A percentile compares a stretch with the other conserved stretches of the same genome.
phyloP scores from a whole-genome alignment of 768 basidiomycete genomes.

The Cystoderma amianthinum region DNA sequence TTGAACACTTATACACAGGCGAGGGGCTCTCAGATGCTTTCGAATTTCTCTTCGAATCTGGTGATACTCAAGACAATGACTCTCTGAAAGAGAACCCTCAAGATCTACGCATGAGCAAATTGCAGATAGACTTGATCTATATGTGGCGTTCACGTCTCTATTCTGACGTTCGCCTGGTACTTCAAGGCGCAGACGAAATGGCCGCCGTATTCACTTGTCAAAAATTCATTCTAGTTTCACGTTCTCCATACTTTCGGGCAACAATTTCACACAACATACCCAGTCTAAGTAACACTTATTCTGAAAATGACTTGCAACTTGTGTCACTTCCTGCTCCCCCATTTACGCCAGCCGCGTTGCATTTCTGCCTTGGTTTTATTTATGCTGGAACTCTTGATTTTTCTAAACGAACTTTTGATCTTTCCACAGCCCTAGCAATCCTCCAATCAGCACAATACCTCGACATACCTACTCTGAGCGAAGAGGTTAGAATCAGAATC shows the following conservation, averaged over 20 bases:
- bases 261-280: too few relatives aligned
- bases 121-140: slow-evolving; percentile 89
- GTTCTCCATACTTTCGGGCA: slow-evolving; percentile 81
- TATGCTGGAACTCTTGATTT: slow-evolving; percentile 94
- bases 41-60: slow-evolving; percentile 76
- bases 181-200: slow-evolving; percentile 64
- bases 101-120: slow-evolving; percentile 67
- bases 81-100: slow-evolving; percentile 21
- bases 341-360: slow-evolving; percentile 89
- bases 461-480: slow-evolving; percentile 59
- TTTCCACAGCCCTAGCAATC: slow-evolving; percentile 87
- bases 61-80: background rate
- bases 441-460: slow-evolving; percentile 82
- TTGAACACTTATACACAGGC: slow-evolving; percentile 94
- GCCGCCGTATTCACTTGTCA: slow-evolving; percentile 87
- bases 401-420: slow-evolving; percentile 88
- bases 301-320: slow-evolving; percentile 38
- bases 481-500: slow-evolving; percentile 79
- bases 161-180: slow-evolving; percentile 81
- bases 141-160: slow-evolving; percentile 97
- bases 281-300: slow-evolving; percentile 20
- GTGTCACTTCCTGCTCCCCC: slow-evolving; percentile 84
- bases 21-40: slow-evolving; percentile 85
- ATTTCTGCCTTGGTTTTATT: slow-evolving; percentile 91
- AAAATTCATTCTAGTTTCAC: slow-evolving; percentile 85